Evolutionary conservation across 1,284 basidiomycete species (phyloP).

Genomic region (Pseudozyma pruni): DNA sequence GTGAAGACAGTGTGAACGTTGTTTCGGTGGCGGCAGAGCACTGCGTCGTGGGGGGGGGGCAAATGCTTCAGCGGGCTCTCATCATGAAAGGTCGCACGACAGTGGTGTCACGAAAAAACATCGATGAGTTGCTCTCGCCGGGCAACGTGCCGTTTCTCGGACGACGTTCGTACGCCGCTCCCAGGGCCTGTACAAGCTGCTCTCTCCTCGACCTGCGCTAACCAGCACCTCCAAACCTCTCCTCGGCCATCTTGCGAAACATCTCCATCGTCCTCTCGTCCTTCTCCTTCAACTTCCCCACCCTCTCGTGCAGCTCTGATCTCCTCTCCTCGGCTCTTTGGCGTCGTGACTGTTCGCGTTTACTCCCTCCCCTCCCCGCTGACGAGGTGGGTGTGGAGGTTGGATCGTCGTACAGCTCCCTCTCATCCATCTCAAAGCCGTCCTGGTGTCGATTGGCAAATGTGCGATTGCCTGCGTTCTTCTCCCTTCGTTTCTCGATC

Average conservation of each 20-base stretch:
- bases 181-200: too few species aligned
- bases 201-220: background rate
- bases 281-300: conserved; percentile 35
- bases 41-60: too few species aligned
- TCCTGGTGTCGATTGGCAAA: conserved; percentile 52
- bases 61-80: too few species aligned
- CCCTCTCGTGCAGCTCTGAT: conserved; percentile 28
- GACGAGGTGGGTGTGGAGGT: conserved; percentile 2
- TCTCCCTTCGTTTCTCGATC: conserved; percentile 35
- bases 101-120: too few species aligned
- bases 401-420: conserved; percentile 26
- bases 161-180: too few species aligned
- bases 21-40: too few species aligned
- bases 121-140: too few species aligned
- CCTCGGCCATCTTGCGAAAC: conserved; percentile 42
- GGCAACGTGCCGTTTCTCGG: too few species aligned
- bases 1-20: too few species aligned
- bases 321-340: conserved; percentile 17
- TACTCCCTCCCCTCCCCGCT: conserved; percentile 13
- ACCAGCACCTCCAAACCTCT: conserved; percentile 26
- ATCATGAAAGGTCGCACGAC: too few species aligned
- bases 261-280: conserved; percentile 53
- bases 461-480: conserved; percentile 30
- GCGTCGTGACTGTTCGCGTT: conserved; percentile 13
- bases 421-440: conserved; percentile 50